Evolutionary conservation across 75 land plant genomes (phyloP), one percentile per base, ranked within the genome.

Genomic region (Selaginella moellendorffii): DNA sequence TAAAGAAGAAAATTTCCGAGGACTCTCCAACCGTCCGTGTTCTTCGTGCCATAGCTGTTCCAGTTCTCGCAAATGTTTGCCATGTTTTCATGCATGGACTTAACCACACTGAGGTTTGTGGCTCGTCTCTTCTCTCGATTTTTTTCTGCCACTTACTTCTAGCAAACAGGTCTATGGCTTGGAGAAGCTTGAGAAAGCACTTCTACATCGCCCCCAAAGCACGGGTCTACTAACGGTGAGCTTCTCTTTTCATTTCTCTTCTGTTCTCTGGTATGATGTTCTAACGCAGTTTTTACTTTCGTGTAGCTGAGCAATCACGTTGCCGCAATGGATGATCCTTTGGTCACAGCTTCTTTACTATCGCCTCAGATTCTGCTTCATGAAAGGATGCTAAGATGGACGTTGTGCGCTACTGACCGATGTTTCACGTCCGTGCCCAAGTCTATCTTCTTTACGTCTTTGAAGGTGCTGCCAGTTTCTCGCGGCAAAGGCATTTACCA

Each of bases 401-500:
- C 97, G 0, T 82, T 88, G 26, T 92, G 97, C 79, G 97, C 97
- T 26, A 75, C 86, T 22, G 97, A 92, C 65, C 74, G 95, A 20
- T 93, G 98, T 64, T 93, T 93, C 63, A 74, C 62, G 2, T 88
- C 83, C 72, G 74, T 83, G 19, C 77, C 79, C 24, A 75, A 76
- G 20, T 83, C 98, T 60, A 77, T 89, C 29, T 93, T 93, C 54
- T 93, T 93, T 63, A 76, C 69, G 12, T 71, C 74, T 74, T 84
- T 93, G 26, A 93, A 93, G 81, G 98, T 93, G 46, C 67, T 93
- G 53, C 96, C 98, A 30, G 80, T 93, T 68, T 54, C 84, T 65
- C 96, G 96, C 63, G 98, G 98, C 62, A 85, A 84, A 66, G 98
- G 98, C 10, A 54, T 93, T n/a, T 81, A 83, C 36, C 97, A 92